Base-by-base conservation (phyloP, 2,329 filamentous ascomycete species). In the Microsporum ferrugineum region DNA sequence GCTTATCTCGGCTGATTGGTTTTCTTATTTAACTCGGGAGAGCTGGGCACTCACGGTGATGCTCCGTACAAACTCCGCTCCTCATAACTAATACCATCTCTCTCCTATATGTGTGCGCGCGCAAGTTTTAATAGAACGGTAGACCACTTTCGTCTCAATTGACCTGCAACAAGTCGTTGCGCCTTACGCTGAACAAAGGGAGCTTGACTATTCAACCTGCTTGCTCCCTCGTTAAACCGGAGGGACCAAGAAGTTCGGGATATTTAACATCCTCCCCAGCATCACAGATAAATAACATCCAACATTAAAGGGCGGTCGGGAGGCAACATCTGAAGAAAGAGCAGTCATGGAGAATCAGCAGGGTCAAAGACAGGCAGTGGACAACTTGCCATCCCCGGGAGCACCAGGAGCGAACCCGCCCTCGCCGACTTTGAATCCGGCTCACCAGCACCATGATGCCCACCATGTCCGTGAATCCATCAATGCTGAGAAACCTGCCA, bases 371-470 rank as follows among this genome's bases (percentile, higher is more conserved):
- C 43, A 27, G 17, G 17, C 17, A 4, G 12, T 29, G 31, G n/a
- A 59, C 3, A 39, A 41, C 17, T 29, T 17, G 17, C 33, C 34
- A 10, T 57, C 53, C n/a, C 36, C 45, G 3, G 17, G 57, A n/a
- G 23, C 31, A 14, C 41, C 57, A 12, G 38, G 23, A 17, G 43
- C 39, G 29, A 47, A 59, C 23, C 57, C 57, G 27, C 27, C 57
- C 6, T 49, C 56, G 12, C 41, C 57, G 5, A 55, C 62, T 8
- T 8, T 59, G 31, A 57, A 62, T 39, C 63, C 58, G 8, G 58
- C 45, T 39, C 61, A 60, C 47, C 63, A 62, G 56, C 59, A 62
- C 51, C 58, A 64, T 17, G 59, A 60, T 38, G 33, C 58, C 5
- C 60, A 59, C 27, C 58, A 62, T 41, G 58, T 34, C 14, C 43